phyloP scores from a whole-genome alignment of 768 basidiomycete species.

The Agaricus blazei region DNA sequence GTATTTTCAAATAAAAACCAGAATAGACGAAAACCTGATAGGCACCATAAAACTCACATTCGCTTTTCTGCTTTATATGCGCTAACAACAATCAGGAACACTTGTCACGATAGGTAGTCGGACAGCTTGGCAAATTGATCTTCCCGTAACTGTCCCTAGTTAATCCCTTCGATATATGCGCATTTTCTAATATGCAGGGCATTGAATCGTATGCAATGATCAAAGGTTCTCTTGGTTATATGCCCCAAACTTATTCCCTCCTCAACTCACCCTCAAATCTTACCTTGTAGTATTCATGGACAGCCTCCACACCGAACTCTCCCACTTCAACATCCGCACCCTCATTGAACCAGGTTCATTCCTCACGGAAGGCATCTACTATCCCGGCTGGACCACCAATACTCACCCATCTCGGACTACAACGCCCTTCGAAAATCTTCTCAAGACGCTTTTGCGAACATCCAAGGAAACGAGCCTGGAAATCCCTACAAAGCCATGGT shows the following conservation, averaged over 20 bases:
- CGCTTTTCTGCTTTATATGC: too few species aligned
- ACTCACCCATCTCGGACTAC: slow-evolving; percentile 43
- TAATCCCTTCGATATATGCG: too few species aligned
- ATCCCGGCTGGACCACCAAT: slow-evolving; percentile 25
- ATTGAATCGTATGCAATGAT: slow-evolving; percentile 40
- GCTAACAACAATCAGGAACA: too few species aligned
- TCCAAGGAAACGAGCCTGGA: slow-evolving; percentile 44
- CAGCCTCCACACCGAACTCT: slow-evolving; percentile 47
- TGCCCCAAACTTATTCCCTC: slow-evolving; percentile 1
- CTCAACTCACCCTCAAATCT: too few species aligned
- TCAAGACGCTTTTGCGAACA: slow-evolving; percentile 23
- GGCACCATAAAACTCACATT: too few species aligned
- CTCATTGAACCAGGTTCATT: slow-evolving; percentile 58
- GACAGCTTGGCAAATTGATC: too few species aligned
- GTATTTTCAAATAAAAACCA: too few species aligned
- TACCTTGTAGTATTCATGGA: slow-evolving; percentile 43
- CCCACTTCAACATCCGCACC: slow-evolving; percentile 50
- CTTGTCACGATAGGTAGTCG: too few species aligned
- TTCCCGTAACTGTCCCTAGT: too few species aligned
- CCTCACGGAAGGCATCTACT: slow-evolving; percentile 53
- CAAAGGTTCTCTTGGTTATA: slow-evolving; percentile 57
- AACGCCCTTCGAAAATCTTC: slow-evolving; percentile 34
- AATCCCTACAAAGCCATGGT: slow-evolving; percentile 59
- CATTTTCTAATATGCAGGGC: slow-evolving; percentile 1
- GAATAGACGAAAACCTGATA: too few species aligned